Conservation (phyloP, 495 filamentous ascomycete species). For the Lichina pygmaea region DNA sequence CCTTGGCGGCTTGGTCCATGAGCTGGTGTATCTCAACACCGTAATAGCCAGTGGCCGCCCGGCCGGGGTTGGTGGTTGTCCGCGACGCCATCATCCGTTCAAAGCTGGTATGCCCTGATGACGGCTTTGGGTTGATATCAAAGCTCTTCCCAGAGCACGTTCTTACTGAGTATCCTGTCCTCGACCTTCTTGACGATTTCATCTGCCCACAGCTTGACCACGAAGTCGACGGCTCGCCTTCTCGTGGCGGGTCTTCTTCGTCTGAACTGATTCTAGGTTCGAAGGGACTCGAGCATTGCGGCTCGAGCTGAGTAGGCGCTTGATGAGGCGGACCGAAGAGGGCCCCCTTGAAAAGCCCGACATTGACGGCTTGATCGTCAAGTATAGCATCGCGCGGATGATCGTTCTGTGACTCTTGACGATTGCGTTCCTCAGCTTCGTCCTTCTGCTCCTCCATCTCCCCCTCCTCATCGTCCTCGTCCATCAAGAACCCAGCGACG, state of each 20-base stretch:
- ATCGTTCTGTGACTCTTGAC: too few species aligned
- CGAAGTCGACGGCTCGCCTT: not conserved
- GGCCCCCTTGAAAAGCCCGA: not conserved
- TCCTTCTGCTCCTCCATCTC: too few species aligned
- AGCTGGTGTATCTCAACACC: conserved; percentile 72
- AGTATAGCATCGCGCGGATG: not conserved
- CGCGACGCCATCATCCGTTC: conserved; percentile 41
- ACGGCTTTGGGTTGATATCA: conserved; percentile 23
- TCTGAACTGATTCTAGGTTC: conserved; percentile 1
- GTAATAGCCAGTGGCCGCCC: conserved; percentile 64
- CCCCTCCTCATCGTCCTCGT: conserved; percentile 3
- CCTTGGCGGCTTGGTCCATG: conserved; percentile 31
- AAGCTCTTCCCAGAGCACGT: conserved; percentile 40
- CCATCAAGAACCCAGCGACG: conserved; percentile 4
- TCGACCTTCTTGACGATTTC: too few species aligned
- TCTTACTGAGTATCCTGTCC: conserved; percentile 14
- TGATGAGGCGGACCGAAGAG: too few species aligned
- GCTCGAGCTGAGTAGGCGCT: too few species aligned
- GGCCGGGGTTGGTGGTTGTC: conserved; percentile 36
- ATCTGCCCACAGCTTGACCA: too few species aligned
- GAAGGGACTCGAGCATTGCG: not conserved
- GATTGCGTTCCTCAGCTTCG: too few species aligned
- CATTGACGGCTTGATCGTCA: not conserved
- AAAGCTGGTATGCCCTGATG: conserved; percentile 25
- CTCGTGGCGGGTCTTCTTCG: not conserved